Evolutionary conservation across 192 early-diverging fungal genomes (phyloP).

Genomic region (Cetraspora pellucida): DNA sequence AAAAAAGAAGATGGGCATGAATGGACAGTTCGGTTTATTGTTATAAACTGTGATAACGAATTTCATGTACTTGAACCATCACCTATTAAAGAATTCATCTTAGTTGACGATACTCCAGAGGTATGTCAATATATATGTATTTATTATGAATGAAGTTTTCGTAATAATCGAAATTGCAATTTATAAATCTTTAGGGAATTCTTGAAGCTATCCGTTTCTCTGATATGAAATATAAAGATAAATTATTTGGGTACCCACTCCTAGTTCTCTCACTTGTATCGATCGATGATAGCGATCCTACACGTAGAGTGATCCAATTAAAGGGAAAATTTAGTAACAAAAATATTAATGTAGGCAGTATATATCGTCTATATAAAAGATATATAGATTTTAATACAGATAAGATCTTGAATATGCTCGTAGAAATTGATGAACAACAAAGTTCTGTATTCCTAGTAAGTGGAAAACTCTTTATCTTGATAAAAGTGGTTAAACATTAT

Average conservation of each 20-base stretch:
- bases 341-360: neutral
- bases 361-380: constrained; percentile 34
- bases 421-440: constrained; percentile 24
- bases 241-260: constrained; percentile 9
- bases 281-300: constrained; percentile 24
- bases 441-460: neutral
- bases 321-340: constrained; percentile 31
- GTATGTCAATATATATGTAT: neutral
- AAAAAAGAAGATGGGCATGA: constrained; percentile 3
- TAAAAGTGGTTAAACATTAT: neutral
- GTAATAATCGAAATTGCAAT: neutral
- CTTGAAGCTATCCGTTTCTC: constrained; percentile 35
- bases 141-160: neutral
- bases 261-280: neutral
- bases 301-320: neutral
- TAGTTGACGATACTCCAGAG: constrained; percentile 36
- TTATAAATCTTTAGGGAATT: constrained; percentile 20
- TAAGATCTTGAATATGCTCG: constrained; percentile 26
- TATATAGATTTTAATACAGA: constrained; percentile 40
- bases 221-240: constrained; percentile 30
- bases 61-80: constrained; percentile 4
- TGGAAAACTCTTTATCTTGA: constrained; percentile 27
- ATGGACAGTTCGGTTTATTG: constrained; percentile 4
- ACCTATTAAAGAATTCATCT: constrained; percentile 29
- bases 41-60: constrained; percentile 12